phyloP scores from a whole-genome alignment of 2,329 filamentous ascomycete genomes.

The Allantophomopsis cytisporea region DNA sequence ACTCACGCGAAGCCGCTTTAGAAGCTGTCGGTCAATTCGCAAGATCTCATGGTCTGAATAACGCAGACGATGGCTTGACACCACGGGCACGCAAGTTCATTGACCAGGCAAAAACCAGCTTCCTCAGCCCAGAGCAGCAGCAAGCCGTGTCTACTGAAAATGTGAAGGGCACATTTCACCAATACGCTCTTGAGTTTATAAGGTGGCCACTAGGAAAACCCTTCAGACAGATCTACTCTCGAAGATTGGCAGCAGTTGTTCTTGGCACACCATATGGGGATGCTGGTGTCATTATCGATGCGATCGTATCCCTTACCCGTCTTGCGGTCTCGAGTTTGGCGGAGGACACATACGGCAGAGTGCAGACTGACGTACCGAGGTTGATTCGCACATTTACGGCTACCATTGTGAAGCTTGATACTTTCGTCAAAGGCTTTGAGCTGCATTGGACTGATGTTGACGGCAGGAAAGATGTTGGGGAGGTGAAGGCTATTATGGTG shows the following conservation, averaged over 20 bases:
- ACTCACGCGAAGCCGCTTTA: conserved; percentile 6
- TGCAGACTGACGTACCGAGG: conserved; percentile 65
- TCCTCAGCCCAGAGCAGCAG: conserved; percentile 33
- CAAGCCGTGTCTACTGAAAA: conserved; percentile 35
- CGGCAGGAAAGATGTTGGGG: conserved; percentile 33
- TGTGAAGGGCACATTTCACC: conserved; percentile 31
- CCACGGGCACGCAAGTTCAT: conserved; percentile 28
- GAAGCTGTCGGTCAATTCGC: conserved; percentile 12
- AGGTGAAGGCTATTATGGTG: conserved; percentile 58
- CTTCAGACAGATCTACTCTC: conserved; percentile 58
- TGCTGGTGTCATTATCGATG: conserved; percentile 54
- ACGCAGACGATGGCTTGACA: conserved; percentile 10
- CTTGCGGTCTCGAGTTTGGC: conserved; percentile 60
- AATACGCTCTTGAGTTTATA: conserved; percentile 30
- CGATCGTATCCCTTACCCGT: conserved; percentile 53
- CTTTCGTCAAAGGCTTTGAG: conserved; percentile 43
- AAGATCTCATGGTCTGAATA: conserved; percentile 14
- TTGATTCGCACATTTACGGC: conserved; percentile 62
- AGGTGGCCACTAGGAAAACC: conserved; percentile 44
- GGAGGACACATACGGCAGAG: conserved; percentile 77
- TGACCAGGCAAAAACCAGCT: conserved; percentile 15
- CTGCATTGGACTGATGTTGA: conserved; percentile 71
- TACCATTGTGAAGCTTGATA: conserved; percentile 56
- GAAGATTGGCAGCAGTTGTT: conserved; percentile 51
- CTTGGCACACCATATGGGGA: conserved; percentile 64